Conservation (phyloP, 2,329 filamentous ascomycete species). For the Clarireedia hainanense region DNA sequence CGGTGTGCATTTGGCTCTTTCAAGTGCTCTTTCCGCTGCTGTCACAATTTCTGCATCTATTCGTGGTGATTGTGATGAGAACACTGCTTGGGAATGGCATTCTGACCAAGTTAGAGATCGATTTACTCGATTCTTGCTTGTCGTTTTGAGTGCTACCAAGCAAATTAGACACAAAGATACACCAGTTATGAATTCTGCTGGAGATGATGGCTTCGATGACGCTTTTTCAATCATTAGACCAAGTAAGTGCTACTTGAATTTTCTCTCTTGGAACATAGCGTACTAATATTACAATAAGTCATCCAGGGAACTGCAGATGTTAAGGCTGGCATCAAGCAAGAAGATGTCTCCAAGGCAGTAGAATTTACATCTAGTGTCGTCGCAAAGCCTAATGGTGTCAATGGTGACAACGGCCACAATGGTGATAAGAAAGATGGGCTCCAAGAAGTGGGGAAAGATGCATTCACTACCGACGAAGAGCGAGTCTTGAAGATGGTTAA, state of each 20-base stretch:
- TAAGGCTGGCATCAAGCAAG: not conserved
- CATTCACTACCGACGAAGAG: not conserved
- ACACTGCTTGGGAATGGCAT: no score
- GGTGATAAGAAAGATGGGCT: not conserved
- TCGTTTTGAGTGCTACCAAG: constrained; percentile 32
- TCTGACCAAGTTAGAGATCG: no score
- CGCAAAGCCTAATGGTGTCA: not conserved
- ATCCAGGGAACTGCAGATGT: constrained; percentile 4
- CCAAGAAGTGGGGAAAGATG: not conserved
- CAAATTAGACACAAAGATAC: constrained; percentile 35
- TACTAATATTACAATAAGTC: not conserved
- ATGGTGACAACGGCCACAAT: not conserved
- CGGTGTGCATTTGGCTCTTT: no score
- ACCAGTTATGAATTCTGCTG: constrained; percentile 34
- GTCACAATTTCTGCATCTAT: no score
- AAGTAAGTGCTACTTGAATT: not conserved
- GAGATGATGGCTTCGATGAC: constrained; percentile 36
- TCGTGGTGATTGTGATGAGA: no score
- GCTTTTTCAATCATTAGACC: constrained; percentile 30
- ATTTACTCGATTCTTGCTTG: constrained; percentile 10
- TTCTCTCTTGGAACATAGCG: not conserved
- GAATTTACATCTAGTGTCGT: not conserved
- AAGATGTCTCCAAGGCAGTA: not conserved
- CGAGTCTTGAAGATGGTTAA: not conserved
- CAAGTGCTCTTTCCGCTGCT: no score